phyloP scores from a whole-genome alignment of 148 eudicot species.

The Rhododendron simsii region DNA sequence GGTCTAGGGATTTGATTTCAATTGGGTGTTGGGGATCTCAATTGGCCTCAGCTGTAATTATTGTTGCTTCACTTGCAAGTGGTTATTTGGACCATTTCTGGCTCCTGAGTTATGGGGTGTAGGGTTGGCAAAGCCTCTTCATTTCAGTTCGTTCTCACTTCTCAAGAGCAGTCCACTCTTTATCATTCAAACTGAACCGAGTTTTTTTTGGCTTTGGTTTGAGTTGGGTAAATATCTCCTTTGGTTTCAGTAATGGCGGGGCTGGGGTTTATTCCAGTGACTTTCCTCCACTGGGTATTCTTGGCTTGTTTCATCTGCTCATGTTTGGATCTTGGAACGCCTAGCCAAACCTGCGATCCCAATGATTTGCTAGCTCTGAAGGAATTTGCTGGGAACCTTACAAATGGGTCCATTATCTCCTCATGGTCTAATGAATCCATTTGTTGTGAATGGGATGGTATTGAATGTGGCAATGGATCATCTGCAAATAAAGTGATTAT shows the following conservation, averaged over 20 bases:
- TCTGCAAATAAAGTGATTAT: conserved; percentile 35
- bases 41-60: background rate
- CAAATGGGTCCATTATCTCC: conserved; percentile 40
- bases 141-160: conserved; percentile 9
- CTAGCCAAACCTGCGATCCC: conserved; percentile 46
- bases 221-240: conserved; percentile 10
- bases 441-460: conserved; percentile 87
- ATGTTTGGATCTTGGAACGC: conserved; percentile 34
- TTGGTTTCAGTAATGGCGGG: conserved; percentile 23
- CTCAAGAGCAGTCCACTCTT: background rate
- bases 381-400: conserved; percentile 64
- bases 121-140: background rate
- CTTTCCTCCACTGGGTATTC: conserved; percentile 39
- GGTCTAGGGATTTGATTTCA: conserved; percentile 28
- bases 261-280: conserved; percentile 25
- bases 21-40: conserved; percentile 24
- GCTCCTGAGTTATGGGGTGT: background rate
- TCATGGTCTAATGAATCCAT: conserved; percentile 40
- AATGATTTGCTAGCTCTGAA: conserved; percentile 56
- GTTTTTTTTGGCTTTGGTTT: conserved; percentile 11
- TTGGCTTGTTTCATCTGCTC: conserved; percentile 42
- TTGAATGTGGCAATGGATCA: conserved; percentile 48
- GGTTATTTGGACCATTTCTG: background rate
- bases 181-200: conserved; percentile 6
- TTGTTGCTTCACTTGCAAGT: conserved; percentile 23